Evolutionary conservation across 805 yeast genomes (phyloP).

Genomic region (Yarrowia sp.): DNA sequence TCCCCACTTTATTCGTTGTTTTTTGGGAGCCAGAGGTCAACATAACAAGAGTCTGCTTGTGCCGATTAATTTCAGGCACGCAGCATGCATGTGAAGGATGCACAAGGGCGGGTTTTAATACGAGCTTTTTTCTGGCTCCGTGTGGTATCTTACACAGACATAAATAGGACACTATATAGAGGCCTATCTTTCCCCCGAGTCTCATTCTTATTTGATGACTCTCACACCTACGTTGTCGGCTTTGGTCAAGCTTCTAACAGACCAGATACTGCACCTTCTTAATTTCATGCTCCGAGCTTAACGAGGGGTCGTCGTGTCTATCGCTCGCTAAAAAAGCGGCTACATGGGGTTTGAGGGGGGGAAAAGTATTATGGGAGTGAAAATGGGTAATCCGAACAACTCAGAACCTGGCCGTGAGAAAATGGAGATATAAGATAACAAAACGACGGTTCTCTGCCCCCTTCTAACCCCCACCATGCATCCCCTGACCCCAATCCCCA

Average conservation of each 20-base stretch:
- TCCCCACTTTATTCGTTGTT: background rate
- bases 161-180: background rate
- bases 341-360: background rate
- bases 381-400: background rate
- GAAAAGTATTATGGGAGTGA: no score
- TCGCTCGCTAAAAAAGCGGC: background rate
- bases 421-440: background rate
- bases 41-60: background rate
- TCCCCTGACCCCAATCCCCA: conserved; percentile 16
- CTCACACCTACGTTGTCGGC: background rate
- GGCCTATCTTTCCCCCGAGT: background rate
- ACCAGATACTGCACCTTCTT: background rate
- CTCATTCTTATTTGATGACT: background rate
- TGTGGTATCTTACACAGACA: background rate
- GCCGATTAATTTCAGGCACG: conserved; percentile 15
- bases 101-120: background rate
- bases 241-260: background rate
- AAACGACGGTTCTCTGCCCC: background rate
- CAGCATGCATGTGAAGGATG: background rate
- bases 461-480: background rate
- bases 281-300: conserved; percentile 22
- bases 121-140: background rate
- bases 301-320: background rate
- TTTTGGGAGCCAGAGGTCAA: background rate
- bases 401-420: background rate